These are phyloP conservation scores for Diplodia seriata DNA, from an alignment of 2,329 filamentous ascomycete genomes.

Conservation along the genomic window DNA sequence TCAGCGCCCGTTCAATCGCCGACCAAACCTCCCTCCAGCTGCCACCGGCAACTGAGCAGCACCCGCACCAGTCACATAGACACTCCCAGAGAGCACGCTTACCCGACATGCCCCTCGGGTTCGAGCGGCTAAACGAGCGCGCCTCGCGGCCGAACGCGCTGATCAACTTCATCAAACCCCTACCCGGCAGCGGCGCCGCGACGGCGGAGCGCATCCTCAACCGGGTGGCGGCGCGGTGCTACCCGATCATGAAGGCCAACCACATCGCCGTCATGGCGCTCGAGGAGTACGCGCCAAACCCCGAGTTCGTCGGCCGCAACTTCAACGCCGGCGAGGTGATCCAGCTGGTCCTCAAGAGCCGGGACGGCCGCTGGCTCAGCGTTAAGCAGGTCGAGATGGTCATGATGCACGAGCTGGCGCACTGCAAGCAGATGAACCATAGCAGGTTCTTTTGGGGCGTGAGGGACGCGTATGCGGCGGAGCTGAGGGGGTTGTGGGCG, in stretches of 20 bases:
- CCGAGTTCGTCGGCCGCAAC: slow-evolving; percentile 84
- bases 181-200: slow-evolving; percentile 61
- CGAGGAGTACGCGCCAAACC: slow-evolving; percentile 82
- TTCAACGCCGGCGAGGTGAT: slow-evolving; percentile 90
- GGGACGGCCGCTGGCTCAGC: slow-evolving; percentile 72
- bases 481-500: slow-evolving; percentile 74
- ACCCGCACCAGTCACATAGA: neutral
- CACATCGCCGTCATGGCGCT: slow-evolving; percentile 61
- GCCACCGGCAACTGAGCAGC: neutral
- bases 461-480: slow-evolving; percentile 72
- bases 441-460: slow-evolving; percentile 81
- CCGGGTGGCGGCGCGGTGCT: slow-evolving; percentile 70
- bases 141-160: slow-evolving; percentile 75
- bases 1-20: neutral
- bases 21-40: neutral
- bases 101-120: slow-evolving; percentile 73
- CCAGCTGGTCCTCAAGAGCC: slow-evolving; percentile 79
- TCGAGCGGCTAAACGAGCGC: slow-evolving; percentile 78
- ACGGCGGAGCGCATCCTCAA: slow-evolving; percentile 47
- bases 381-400: slow-evolving; percentile 90
- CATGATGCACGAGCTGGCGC: slow-evolving; percentile 91
- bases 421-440: slow-evolving; percentile 93
- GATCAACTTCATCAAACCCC: slow-evolving; percentile 85
- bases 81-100: too few species aligned
- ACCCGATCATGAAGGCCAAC: slow-evolving; percentile 62